Conservation (phyloP, 2,329 filamentous ascomycete species). For the Trichoderma sp. region DNA sequence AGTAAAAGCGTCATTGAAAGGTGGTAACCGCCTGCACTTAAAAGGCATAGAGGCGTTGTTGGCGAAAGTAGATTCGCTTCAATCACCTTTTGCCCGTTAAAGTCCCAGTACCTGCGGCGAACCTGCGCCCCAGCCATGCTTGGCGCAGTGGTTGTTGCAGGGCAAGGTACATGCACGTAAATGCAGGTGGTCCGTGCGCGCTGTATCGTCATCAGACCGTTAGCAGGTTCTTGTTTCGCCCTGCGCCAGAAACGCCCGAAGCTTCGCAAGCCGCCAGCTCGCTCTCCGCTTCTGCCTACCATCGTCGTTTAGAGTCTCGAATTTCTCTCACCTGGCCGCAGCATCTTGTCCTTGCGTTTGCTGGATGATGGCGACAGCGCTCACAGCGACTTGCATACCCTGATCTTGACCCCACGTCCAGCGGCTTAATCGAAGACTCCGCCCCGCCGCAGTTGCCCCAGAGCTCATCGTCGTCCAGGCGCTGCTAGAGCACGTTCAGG, state of each 20-base stretch:
- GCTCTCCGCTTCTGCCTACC: slow-evolving; percentile 18
- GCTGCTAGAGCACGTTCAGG: slow-evolving; percentile 27
- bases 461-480: slow-evolving; percentile 31
- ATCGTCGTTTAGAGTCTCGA: neutral
- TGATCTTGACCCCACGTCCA: slow-evolving; percentile 29
- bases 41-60: neutral
- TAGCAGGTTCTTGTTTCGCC: slow-evolving; percentile 17
- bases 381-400: slow-evolving; percentile 28
- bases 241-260: slow-evolving; percentile 20
- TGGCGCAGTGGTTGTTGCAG: neutral
- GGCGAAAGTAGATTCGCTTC: neutral
- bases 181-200: slow-evolving; percentile 30
- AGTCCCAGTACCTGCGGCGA: too few relatives aligned
- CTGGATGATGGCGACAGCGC: slow-evolving; percentile 34
- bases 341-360: neutral
- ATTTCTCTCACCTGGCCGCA: neutral
- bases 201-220: slow-evolving; percentile 31
- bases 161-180: neutral
- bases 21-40: neutral
- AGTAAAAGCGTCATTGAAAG: neutral
- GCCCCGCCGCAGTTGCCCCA: slow-evolving; percentile 26
- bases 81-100: neutral
- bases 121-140: neutral
- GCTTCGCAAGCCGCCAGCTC: slow-evolving; percentile 18
- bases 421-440: slow-evolving; percentile 28